These are phyloP conservation scores for Forsythia suspensa DNA, from an alignment of 257 asterid genomes.

Conservation along the genomic window DNA sequence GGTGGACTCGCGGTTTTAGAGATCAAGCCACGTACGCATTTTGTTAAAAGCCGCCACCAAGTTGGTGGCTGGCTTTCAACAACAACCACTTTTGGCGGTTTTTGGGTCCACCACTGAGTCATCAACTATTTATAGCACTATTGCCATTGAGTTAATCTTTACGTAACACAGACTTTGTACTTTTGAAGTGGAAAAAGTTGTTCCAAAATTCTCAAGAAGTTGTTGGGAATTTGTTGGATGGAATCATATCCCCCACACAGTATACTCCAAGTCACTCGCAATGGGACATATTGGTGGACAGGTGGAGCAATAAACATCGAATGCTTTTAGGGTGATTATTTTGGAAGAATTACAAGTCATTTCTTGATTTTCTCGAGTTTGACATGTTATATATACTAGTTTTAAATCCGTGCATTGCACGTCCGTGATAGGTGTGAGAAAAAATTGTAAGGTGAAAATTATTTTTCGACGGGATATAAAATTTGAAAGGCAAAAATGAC, in stretches of 20 bases:
- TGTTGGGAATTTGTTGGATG: neutral
- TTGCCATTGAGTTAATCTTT: neutral
- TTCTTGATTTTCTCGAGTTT: neutral
- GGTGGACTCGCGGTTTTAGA: neutral
- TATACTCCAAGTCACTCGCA: neutral
- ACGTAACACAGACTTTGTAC: neutral
- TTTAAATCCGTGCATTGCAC: too few relatives aligned
- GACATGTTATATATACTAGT: neutral
- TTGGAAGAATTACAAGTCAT: neutral
- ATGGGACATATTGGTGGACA: neutral
- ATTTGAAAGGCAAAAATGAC: too few relatives aligned
- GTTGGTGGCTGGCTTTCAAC: neutral
- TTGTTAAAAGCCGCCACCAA: neutral
- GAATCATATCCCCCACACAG: neutral
- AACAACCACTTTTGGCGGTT: neutral
- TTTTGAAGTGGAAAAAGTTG: neutral
- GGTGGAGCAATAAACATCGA: neutral
- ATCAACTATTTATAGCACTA: neutral
- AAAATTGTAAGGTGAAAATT: too few relatives aligned
- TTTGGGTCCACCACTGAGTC: neutral
- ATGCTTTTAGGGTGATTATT: neutral
- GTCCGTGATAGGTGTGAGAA: too few relatives aligned
- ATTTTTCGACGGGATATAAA: too few relatives aligned
- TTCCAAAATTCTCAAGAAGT: neutral
- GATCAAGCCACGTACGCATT: neutral